phyloP scores from a whole-genome alignment of 768 basidiomycete genomes.

The Xerocomellus intermedius region DNA sequence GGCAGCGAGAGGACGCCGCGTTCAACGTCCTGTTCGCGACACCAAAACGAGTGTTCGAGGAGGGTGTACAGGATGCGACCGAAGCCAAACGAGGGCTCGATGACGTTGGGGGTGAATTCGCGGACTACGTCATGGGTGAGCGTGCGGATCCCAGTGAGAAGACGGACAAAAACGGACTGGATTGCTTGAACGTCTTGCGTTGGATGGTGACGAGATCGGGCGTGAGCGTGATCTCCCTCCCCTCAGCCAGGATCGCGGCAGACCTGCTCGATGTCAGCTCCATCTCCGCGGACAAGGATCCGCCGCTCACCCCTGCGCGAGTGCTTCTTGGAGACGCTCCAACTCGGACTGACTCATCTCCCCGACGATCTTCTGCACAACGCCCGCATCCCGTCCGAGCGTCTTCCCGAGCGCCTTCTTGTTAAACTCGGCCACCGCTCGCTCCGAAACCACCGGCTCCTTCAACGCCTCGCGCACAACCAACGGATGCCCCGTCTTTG shows the following conservation, averaged over 20 bases:
- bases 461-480: slow-evolving; percentile 85
- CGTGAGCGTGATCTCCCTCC: slow-evolving; percentile 67
- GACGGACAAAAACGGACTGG: slow-evolving; percentile 48
- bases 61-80: slow-evolving; percentile 93
- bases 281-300: slow-evolving; percentile 9
- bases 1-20: slow-evolving; percentile 89
- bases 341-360: slow-evolving; percentile 67
- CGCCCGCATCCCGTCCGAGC: slow-evolving; percentile 79
- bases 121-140: slow-evolving; percentile 58
- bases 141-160: slow-evolving; percentile 9
- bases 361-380: slow-evolving; percentile 61
- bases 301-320: slow-evolving; percentile 65
- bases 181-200: slow-evolving; percentile 83
- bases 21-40: slow-evolving; percentile 86
- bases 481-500: slow-evolving; percentile 79
- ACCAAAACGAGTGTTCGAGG: slow-evolving; percentile 96
- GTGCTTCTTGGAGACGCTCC: slow-evolving; percentile 61
- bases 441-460: slow-evolving; percentile 81
- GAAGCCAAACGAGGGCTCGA: slow-evolving; percentile 97
- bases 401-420: slow-evolving; percentile 88
- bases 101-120: slow-evolving; percentile 96
- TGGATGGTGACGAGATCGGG: slow-evolving; percentile 75
- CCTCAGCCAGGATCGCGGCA: slow-evolving; percentile 58
- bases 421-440: slow-evolving; percentile 75
- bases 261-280: slow-evolving; percentile 37